phyloP scores from a whole-genome alignment of 106 monocot genomes.

The Vanilla planifolia region DNA sequence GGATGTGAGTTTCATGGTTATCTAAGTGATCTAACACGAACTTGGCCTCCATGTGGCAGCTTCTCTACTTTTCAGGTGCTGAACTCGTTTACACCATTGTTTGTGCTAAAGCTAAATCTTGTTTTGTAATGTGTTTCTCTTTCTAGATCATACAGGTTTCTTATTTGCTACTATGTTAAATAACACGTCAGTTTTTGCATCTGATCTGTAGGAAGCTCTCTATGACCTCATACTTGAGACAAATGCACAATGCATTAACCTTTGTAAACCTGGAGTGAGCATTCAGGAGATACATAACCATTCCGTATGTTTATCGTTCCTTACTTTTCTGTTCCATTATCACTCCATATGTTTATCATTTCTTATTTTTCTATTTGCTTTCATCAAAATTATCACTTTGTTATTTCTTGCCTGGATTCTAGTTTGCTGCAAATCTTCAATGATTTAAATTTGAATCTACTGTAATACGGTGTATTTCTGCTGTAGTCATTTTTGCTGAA shows the following conservation, averaged over 20 bases:
- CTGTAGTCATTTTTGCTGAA: background rate
- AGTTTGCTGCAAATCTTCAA: background rate
- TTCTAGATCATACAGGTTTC: too few species aligned
- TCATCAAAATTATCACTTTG: background rate
- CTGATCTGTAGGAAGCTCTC: conserved; percentile 49
- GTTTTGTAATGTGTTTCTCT: background rate
- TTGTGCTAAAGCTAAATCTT: background rate
- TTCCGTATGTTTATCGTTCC: conserved; percentile 37
- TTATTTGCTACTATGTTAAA: background rate
- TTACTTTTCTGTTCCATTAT: too few species aligned
- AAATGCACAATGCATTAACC: conserved; percentile 87
- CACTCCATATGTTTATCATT: too few species aligned
- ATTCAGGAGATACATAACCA: conserved; percentile 80
- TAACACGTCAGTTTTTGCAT: background rate
- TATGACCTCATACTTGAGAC: conserved; percentile 86
- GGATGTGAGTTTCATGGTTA: conserved; percentile 98
- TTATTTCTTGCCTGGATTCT: background rate
- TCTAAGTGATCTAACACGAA: conserved; percentile 92
- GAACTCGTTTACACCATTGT: background rate
- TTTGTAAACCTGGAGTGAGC: conserved; percentile 89
- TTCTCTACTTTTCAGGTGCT: conserved; percentile 69
- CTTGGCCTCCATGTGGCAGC: conserved; percentile 75
- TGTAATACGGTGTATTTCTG: background rate
- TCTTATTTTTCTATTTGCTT: background rate
- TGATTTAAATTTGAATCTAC: background rate